Conservation (phyloP, 495 filamentous ascomycete genomes). For the Annulohypoxylon maeteangense region DNA sequence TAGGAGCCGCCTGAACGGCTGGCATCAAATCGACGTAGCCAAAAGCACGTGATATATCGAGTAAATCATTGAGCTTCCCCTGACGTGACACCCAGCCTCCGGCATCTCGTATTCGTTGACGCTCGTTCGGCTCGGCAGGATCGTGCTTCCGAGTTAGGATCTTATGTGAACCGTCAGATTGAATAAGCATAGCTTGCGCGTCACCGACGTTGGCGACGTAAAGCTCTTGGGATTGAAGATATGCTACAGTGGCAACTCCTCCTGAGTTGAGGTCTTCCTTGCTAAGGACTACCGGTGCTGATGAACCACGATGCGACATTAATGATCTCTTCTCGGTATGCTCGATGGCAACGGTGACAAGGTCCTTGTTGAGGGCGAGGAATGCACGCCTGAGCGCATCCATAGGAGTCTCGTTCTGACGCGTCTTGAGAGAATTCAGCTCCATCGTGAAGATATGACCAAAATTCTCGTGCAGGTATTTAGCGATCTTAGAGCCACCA, state of each 20-base stretch:
- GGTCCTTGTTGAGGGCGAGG: conserved; percentile 89
- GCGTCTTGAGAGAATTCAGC: conserved; percentile 71
- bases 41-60: conserved; percentile 93
- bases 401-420: conserved; percentile 71
- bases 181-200: conserved; percentile 92
- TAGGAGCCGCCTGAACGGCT: conserved; percentile 88
- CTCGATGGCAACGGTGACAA: conserved; percentile 86
- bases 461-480: conserved; percentile 96
- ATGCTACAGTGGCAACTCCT: conserved; percentile 90
- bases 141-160: conserved; percentile 92
- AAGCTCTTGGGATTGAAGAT: conserved; percentile 86
- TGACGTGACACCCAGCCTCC: conserved; percentile 95
- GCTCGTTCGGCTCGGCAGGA: conserved; percentile 82
- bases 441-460: conserved; percentile 83
- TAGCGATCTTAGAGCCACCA: conserved; percentile 93
- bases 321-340: conserved; percentile 76
- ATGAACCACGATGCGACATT: conserved; percentile 74
- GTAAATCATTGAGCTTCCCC: conserved; percentile 89
- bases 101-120: conserved; percentile 90
- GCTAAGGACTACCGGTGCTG: conserved; percentile 74
- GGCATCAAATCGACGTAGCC: conserved; percentile 94
- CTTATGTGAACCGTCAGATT: conserved; percentile 80
- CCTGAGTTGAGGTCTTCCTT: conserved; percentile 90
- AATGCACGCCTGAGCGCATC: conserved; percentile 91
- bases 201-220: conserved; percentile 96